A percentile compares a stretch with the other conserved stretches of the same genome.
Evolutionary conservation across 1,139 yeast genomes (phyloP).

Genomic region (Candida frijolesensis): DNA sequence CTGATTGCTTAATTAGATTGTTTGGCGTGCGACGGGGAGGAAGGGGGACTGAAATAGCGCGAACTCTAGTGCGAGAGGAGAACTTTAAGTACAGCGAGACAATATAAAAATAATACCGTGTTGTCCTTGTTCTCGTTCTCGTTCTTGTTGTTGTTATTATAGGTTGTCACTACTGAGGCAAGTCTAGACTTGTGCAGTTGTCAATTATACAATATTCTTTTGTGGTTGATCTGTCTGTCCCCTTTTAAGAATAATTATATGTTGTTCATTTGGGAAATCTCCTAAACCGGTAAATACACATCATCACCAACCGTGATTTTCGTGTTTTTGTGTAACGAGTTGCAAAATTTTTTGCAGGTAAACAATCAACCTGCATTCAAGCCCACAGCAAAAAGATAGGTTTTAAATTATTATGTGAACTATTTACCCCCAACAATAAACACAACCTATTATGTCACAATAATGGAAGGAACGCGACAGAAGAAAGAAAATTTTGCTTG

Average conservation of each 20-base stretch:
- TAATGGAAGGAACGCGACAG: not conserved
- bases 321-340: not conserved
- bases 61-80: not conserved
- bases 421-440: not conserved
- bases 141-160: too few species aligned
- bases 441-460: not conserved
- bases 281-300: slow-evolving; percentile 1
- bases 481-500: not conserved
- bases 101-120: too few species aligned
- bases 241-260: too few species aligned
- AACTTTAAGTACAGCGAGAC: too few species aligned
- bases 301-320: not conserved
- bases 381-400: not conserved
- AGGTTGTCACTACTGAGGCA: too few species aligned
- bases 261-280: not conserved
- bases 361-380: not conserved
- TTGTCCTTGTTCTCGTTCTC: too few species aligned
- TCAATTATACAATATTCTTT: too few species aligned
- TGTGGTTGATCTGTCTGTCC: too few species aligned
- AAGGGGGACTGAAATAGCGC: not conserved
- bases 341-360: not conserved
- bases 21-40: not conserved
- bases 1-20: not conserved
- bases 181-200: too few species aligned
- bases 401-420: not conserved